phyloP scores from a whole-genome alignment of 352 stramenopile genomes.

The Globisporangium apiculatum region DNA sequence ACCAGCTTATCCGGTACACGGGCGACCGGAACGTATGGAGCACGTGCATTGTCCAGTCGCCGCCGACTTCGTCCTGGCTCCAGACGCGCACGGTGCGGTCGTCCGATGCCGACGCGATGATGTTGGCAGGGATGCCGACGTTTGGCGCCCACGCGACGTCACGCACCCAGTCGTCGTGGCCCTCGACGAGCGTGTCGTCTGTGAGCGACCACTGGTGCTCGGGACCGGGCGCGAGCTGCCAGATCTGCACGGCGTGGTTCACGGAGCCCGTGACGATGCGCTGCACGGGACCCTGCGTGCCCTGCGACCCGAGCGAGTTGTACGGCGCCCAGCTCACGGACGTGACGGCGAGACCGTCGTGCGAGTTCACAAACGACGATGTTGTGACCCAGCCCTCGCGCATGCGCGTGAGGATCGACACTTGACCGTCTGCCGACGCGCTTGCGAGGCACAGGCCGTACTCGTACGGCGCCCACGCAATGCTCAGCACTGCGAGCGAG shows the following conservation, averaged over 20 bases:
- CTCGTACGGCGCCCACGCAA: slow-evolving; percentile 83
- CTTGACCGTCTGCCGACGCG: slow-evolving; percentile 72
- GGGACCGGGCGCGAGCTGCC: slow-evolving; percentile 31
- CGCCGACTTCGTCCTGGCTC: slow-evolving; percentile 60
- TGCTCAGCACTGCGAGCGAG: slow-evolving; percentile 62
- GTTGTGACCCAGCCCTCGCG: slow-evolving; percentile 76
- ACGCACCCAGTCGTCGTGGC: slow-evolving; percentile 80
- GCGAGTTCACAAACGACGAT: slow-evolving; percentile 70
- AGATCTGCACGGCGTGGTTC: slow-evolving; percentile 58
- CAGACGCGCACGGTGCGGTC: slow-evolving; percentile 79
- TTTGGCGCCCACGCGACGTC: slow-evolving; percentile 81
- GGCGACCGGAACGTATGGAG: slow-evolving; percentile 63
- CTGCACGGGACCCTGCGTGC: slow-evolving; percentile 50
- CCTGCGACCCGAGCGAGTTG: slow-evolving; percentile 79
- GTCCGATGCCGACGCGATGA: slow-evolving; percentile 74
- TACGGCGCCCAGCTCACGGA: slow-evolving; percentile 83
- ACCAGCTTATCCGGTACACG: slow-evolving; percentile 84
- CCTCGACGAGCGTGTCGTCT: slow-evolving; percentile 34
- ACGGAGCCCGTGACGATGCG: slow-evolving; percentile 69
- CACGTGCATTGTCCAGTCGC: slow-evolving; percentile 55
- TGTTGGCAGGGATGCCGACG: slow-evolving; percentile 74
- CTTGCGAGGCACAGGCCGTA: slow-evolving; percentile 79
- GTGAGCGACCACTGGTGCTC: slow-evolving; percentile 34
- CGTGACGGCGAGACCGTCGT: slow-evolving; percentile 65
- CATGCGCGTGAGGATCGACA: slow-evolving; percentile 78